Conservation (phyloP, 805 yeast genomes). For the Hanseniaspora vineae region DNA sequence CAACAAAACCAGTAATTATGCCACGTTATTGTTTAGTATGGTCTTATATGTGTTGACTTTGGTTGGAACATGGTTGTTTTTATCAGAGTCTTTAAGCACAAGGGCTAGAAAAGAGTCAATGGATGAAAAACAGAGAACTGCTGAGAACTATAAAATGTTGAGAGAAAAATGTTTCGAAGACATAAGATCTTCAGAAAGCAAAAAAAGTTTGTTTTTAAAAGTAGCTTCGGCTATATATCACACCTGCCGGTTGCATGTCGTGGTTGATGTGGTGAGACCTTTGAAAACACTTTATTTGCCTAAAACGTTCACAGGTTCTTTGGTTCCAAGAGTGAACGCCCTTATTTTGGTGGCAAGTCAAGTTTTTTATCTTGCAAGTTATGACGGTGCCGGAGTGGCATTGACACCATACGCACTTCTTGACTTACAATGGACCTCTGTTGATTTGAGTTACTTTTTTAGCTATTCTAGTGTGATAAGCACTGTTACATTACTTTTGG, state of each 20-base stretch:
- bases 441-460: constrained; percentile 14
- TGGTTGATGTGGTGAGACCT: constrained; percentile 29
- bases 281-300: constrained; percentile 10
- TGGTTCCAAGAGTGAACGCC: constrained; percentile 9
- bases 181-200: background rate
- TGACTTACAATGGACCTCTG: constrained; percentile 11
- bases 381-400: constrained; percentile 11
- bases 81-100: constrained; percentile 50
- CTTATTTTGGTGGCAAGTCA: constrained; percentile 9
- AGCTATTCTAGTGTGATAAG: constrained; percentile 13
- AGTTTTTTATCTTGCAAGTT: constrained; percentile 9
- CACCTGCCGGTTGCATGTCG: constrained; percentile 1
- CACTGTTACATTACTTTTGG: constrained; percentile 5
- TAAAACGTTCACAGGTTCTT: constrained; percentile 1
- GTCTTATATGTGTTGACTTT: constrained; percentile 3
- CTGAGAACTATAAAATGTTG: background rate
- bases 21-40: background rate
- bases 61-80: constrained; percentile 13
- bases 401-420: constrained; percentile 9
- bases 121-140: constrained; percentile 26
- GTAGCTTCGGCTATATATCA: background rate
- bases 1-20: constrained; percentile 3
- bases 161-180: background rate
- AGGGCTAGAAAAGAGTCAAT: constrained; percentile 27
- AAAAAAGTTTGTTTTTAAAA: background rate